phyloP scores from a whole-genome alignment of 306 rosid genomes.

The Cercis canadensis region DNA sequence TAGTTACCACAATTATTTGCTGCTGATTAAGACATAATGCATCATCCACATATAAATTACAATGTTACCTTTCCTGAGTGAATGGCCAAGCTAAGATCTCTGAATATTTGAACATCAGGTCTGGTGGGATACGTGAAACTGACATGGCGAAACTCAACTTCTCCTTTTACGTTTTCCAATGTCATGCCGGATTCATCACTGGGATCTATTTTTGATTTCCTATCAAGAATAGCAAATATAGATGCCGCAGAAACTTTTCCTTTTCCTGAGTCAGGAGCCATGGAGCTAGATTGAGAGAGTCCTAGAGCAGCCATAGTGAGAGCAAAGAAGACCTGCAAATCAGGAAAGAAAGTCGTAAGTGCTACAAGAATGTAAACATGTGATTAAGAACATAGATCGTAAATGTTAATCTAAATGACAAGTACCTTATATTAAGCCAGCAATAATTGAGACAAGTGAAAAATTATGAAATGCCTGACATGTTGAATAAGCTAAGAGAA shows the following conservation, averaged over 20 bases:
- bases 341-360: background rate
- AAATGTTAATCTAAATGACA: no score
- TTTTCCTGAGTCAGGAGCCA: constrained; percentile 49
- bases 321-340: constrained; percentile 55
- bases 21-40: no score
- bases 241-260: constrained; percentile 50
- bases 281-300: constrained; percentile 47
- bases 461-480: background rate
- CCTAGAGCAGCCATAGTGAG: constrained; percentile 47
- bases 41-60: background rate
- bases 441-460: no score
- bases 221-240: constrained; percentile 53
- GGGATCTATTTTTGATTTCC: constrained; percentile 50
- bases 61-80: constrained; percentile 50
- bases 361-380: background rate
- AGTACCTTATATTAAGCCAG: no score
- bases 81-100: constrained; percentile 52
- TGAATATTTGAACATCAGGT: constrained; percentile 50
- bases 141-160: constrained; percentile 50
- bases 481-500: background rate
- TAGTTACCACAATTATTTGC: no score
- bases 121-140: constrained; percentile 57
- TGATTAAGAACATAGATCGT: no score
- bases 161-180: constrained; percentile 49
- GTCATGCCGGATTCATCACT: constrained; percentile 44